Base-by-base conservation (phyloP, 2,329 filamentous ascomycete species). In the Hypomyces rosellus region DNA sequence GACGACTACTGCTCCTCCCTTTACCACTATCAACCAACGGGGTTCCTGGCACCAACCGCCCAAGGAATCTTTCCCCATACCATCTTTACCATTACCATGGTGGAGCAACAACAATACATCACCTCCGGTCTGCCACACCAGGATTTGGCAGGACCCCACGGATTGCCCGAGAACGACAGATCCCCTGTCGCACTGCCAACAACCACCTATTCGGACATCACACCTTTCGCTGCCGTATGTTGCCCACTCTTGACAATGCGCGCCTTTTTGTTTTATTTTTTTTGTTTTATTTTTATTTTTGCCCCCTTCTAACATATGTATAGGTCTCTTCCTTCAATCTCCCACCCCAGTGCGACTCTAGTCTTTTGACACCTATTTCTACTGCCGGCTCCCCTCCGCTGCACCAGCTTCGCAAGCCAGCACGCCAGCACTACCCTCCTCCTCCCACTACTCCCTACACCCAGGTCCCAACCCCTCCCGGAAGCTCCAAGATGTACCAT, bases 281-380 rank as follows among this genome's bases (percentile, higher is more conserved):
- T 38, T 48, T 36, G 36, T 7, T 16, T 14, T 43, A n/a, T n/a
- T n/a, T n/a, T n/a, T n/a, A n/a, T n/a, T n/a, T n/a, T n/a, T n/a
- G n/a, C n/a, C n/a, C n/a, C n/a, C n/a, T 15, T 36, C n/a, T 48
- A n/a, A 40, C 20, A 52, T 49, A 36, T 22, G 14, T 33, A 5
- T 50, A 65, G 61, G 57, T 60, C 25, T 61, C 63, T 7, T 57
- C 67, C n/a, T 69, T 67, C 57, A 60, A 52, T 53, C 57, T 66
- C 59, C 54, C 63, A 57, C 48, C 61, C 60, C 59, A 65, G 54
- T 72, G 68, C 63, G 74, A 77, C 55, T 61, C 70, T 36, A 68
- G 66, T 41, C 65, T 79, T 49, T 63, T 77, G 45, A 78, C 76
- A n/a, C 76, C 77, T 22, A 71, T 72, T n/a, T 78, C 77, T 43